Evolutionary conservation across 2,329 filamentous ascomycete species (phyloP), one percentile per base, ranked within the genome.

Genomic region (Fusarium nelsonii): DNA sequence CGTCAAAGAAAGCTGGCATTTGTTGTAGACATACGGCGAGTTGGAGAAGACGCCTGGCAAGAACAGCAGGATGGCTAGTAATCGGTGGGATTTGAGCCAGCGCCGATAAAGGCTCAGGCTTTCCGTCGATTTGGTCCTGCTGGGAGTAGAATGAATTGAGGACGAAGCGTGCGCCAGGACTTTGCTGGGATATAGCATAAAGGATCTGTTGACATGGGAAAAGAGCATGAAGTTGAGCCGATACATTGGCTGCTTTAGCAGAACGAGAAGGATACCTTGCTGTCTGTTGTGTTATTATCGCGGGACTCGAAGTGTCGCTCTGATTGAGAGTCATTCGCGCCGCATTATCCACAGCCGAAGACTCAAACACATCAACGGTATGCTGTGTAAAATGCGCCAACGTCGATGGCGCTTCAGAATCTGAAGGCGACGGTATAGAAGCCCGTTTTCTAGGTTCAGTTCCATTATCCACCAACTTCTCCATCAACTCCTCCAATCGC

Each of bases 1-100:
- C 65, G 30, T 78, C 65, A 18, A 75, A 74, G 33, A 63, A 60
- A 0, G 80, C 80, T 1, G 80, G 78, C 33, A 85, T 73, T 32
- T 83, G 81, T 72, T 87, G 84, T 12, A 86, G 76, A 58, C 80
- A 83, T 14, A 81, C 77, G 3, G 79, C 78, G 6, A 86, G 65
- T 30, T 84, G 80, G 12, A 87, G 76, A 23, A 87, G 78, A 8
- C 81, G 78, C 58, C 80, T 81, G 3, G 84, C 84, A 3, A 87
- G 74, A 8, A 85, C 63, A 4, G 82, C 77, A 0, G 85, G 85
- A 69, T 87, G 85, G 28, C 78, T 79, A 0, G 74, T 20, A 78
- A 83, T 68, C 80, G 84, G 53, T 68, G 80, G 36, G 60, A 76
- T 62, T 11, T 70, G 58, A 0, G 73, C 71, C 9, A 75, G 43